Evolutionary conservation across 179 eudicot species (phyloP).

Genomic region (Heliamphora pulchella): DNA sequence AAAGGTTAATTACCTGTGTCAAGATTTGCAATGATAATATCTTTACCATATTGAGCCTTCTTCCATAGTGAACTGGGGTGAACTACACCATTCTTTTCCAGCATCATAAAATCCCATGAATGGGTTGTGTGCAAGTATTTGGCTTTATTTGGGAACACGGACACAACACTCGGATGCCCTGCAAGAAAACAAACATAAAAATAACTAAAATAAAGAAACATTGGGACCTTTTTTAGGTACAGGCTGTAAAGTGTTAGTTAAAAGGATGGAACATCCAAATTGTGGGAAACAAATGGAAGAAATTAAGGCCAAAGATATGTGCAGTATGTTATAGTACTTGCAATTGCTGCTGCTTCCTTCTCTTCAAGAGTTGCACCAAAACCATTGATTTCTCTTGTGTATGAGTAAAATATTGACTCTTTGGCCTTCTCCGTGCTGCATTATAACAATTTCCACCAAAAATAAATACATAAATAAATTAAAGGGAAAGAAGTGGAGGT

Average conservation of each 20-base stretch:
- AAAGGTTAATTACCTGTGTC: slow-evolving; percentile 29
- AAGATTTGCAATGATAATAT: slow-evolving; percentile 44
- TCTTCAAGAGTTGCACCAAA: slow-evolving; percentile 44
- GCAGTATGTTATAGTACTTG: slow-evolving; percentile 18
- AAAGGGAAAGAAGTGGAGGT: too few species aligned
- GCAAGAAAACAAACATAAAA: not conserved
- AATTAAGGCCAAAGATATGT: not conserved
- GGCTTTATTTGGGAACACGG: slow-evolving; percentile 28
- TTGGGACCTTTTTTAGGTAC: not conserved
- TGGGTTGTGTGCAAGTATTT: slow-evolving; percentile 39
- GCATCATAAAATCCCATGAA: slow-evolving; percentile 45
- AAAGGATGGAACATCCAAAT: not conserved
- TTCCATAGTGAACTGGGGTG: not conserved
- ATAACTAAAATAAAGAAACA: too few species aligned
- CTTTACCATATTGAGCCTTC: slow-evolving; percentile 42
- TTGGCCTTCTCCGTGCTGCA: slow-evolving; percentile 31
- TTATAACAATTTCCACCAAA: not conserved
- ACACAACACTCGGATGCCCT: slow-evolving; percentile 47
- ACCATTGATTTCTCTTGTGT: slow-evolving; percentile 34
- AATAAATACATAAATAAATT: not conserved
- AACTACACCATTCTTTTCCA: slow-evolving; percentile 1
- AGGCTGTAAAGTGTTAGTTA: too few species aligned
- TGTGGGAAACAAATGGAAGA: not conserved
- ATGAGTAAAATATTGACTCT: slow-evolving; percentile 38
- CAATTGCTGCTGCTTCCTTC: slow-evolving; percentile 30